Conservation (phyloP, 2,329 filamentous ascomycete genomes). For the Alternaria rosae region DNA sequence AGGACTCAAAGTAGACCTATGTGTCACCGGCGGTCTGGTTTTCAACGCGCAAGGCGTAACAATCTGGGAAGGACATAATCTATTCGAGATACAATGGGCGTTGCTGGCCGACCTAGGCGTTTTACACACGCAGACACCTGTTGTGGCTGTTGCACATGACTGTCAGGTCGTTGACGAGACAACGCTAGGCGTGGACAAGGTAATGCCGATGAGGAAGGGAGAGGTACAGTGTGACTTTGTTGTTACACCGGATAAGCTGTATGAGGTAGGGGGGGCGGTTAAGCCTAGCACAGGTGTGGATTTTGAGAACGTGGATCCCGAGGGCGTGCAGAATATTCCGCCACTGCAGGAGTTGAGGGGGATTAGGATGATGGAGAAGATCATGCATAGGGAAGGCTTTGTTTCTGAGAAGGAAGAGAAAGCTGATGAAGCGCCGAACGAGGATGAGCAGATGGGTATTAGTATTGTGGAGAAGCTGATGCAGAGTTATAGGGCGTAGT, state of each 20-base stretch:
- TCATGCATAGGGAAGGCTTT: conserved; percentile 36
- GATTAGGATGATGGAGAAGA: conserved; percentile 47
- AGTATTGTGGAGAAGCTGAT: conserved; percentile 44
- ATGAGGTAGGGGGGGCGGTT: conserved; percentile 35
- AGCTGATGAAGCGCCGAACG: conserved; percentile 14
- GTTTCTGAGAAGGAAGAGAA: conserved; percentile 11
- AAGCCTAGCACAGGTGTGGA: conserved; percentile 50
- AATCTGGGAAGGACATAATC: conserved; percentile 52
- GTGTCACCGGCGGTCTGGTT: conserved; percentile 52
- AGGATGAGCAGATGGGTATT: conserved; percentile 45
- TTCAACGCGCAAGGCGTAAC: conserved; percentile 51
- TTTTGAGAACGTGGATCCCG: conserved; percentile 48
- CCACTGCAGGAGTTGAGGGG: conserved; percentile 47
- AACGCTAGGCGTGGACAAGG: conserved; percentile 25
- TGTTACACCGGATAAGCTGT: conserved; percentile 45
- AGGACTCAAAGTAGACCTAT: conserved; percentile 43
- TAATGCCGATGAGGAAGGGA: conserved; percentile 40
- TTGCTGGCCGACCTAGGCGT: conserved; percentile 49
- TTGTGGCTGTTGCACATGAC: conserved; percentile 51
- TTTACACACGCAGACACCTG: conserved; percentile 34
- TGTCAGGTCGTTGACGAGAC: conserved; percentile 53
- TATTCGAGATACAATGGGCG: conserved; percentile 56
- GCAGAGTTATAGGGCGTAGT: conserved; percentile 31
- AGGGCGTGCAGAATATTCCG: conserved; percentile 51
- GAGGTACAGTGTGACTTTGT: conserved; percentile 55